phyloP scores from a whole-genome alignment of 2,329 filamentous ascomycete species.

The Ascochyta rabiei region DNA sequence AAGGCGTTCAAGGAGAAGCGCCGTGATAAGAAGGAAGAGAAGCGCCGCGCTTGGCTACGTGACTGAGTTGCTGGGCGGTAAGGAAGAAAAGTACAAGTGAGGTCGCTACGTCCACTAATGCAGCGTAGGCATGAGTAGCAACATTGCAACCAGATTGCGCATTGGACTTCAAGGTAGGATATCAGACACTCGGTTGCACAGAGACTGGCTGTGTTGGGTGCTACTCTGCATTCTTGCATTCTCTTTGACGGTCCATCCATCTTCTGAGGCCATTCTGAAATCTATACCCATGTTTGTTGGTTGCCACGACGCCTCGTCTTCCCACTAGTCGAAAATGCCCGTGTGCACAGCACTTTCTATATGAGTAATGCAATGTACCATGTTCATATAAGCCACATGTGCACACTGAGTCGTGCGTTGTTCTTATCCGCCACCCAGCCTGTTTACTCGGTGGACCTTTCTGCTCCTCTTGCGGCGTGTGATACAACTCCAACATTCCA shows the following conservation, averaged over 20 bases:
- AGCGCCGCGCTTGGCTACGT: conserved; percentile 85
- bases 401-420: background rate
- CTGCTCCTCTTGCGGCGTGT: background rate
- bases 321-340: background rate
- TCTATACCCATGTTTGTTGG: conserved; percentile 7
- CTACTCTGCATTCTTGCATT: background rate
- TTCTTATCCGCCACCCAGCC: background rate
- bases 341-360: background rate
- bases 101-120: conserved; percentile 39
- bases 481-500: background rate
- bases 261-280: conserved; percentile 10
- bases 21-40: conserved; percentile 89
- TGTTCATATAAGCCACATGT: background rate
- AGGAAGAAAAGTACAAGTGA: conserved; percentile 31
- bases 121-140: conserved; percentile 20
- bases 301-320: background rate
- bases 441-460: background rate
- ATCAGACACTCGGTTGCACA: background rate
- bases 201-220: background rate
- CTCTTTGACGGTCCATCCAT: background rate
- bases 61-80: conserved; percentile 64
- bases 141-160: background rate
- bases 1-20: conserved; percentile 92
- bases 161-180: conserved; percentile 27
- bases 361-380: conserved; percentile 13